Conservation (phyloP, 257 asterid species). For the Solanum sejunctum region DNA sequence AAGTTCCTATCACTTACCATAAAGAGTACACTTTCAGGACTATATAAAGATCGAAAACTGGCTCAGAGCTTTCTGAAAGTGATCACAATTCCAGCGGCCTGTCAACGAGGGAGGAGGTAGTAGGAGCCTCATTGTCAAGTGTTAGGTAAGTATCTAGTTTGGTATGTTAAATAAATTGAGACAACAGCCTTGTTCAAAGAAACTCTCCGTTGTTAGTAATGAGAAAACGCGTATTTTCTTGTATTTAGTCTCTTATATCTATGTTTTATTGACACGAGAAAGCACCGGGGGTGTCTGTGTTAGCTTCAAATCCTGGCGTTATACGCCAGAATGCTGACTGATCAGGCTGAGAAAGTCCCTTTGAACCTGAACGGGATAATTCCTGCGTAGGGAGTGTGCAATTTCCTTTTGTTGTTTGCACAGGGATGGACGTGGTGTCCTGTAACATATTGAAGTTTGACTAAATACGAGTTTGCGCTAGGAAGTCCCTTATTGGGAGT, state of each 20-base stretch:
- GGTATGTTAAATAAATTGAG: slow-evolving; percentile 19
- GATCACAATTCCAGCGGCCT: background rate
- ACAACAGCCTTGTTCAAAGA: slow-evolving; percentile 11
- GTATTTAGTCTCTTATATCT: background rate
- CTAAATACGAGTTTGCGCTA: background rate
- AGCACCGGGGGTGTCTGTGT: slow-evolving; percentile 97
- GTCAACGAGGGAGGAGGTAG: slow-evolving; percentile 3
- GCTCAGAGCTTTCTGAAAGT: background rate
- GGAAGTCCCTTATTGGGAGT: background rate
- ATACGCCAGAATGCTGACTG: slow-evolving; percentile 26
- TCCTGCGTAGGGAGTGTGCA: slow-evolving; percentile 99
- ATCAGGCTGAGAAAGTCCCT: slow-evolving; percentile 98
- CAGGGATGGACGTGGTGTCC: slow-evolving; percentile 23
- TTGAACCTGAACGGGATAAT: slow-evolving; percentile 97
- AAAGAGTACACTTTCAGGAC: slow-evolving; percentile 6
- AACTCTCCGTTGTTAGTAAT: slow-evolving; percentile 7
- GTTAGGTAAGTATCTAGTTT: slow-evolving; percentile 42
- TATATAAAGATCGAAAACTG: slow-evolving; percentile 4
- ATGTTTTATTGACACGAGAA: slow-evolving; percentile 36
- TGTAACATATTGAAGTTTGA: background rate
- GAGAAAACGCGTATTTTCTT: background rate
- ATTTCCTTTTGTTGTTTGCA: slow-evolving; percentile 26
- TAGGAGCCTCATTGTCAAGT: slow-evolving; percentile 21
- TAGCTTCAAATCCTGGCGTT: slow-evolving; percentile 25
- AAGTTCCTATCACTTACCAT: background rate